phyloP scores from a whole-genome alignment of 1,284 basidiomycete species.

The Wallemia hederae region DNA sequence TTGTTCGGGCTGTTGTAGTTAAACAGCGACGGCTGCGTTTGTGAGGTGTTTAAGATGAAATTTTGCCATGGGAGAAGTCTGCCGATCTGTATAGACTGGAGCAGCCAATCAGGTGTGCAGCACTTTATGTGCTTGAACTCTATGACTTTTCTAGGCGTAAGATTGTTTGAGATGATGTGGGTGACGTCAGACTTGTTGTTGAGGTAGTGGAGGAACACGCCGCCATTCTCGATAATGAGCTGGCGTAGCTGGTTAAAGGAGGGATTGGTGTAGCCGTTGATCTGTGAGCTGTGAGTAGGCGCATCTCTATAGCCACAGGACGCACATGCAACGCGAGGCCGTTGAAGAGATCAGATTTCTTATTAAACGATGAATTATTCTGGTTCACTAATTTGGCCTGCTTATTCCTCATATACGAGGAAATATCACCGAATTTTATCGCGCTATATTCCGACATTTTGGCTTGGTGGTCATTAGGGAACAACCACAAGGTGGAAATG shows the following conservation, averaged over 20 bases:
- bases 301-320: neutral
- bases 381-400: neutral
- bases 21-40: neutral
- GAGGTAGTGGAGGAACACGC: slow-evolving; percentile 52
- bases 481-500: neutral
- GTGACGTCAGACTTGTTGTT: slow-evolving; percentile 43
- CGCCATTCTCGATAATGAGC: slow-evolving; percentile 55
- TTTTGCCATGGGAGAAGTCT: slow-evolving; percentile 45
- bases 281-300: slow-evolving; percentile 19
- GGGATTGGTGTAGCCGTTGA: slow-evolving; percentile 70
- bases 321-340: slow-evolving; percentile 48
- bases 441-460: no score
- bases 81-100: slow-evolving; percentile 36
- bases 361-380: neutral
- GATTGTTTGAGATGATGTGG: slow-evolving; percentile 61
- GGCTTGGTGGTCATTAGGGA: neutral
- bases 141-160: slow-evolving; percentile 61
- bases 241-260: slow-evolving; percentile 57
- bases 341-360: slow-evolving; percentile 30
- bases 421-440: neutral
- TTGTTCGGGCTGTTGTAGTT: slow-evolving; percentile 4
- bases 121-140: slow-evolving; percentile 75
- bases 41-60: slow-evolving; percentile 23
- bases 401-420: neutral
- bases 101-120: slow-evolving; percentile 58